These are phyloP conservation scores for Neurospora crassa DNA, from an alignment of 2,329 filamentous ascomycete species.

Conservation along the genomic window DNA sequence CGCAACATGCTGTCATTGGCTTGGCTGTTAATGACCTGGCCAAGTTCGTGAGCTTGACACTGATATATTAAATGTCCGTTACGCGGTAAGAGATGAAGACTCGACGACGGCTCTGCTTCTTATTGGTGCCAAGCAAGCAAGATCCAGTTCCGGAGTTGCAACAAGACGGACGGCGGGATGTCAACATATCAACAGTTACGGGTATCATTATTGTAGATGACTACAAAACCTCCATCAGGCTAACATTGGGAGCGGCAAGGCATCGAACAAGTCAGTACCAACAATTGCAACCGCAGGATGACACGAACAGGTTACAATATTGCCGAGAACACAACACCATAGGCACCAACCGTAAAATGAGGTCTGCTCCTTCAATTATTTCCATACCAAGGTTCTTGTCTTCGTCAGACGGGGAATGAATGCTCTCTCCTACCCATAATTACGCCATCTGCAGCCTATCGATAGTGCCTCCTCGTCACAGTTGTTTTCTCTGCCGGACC, in stretches of 20 bases:
- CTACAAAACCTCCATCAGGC: neutral
- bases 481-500: neutral
- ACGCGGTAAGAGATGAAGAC: neutral
- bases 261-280: neutral
- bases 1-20: neutral
- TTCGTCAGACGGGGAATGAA: neutral
- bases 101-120: neutral
- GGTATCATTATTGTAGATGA: neutral
- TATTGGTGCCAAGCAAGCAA: neutral
- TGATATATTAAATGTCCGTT: neutral
- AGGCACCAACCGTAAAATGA: neutral
- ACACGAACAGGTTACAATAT: neutral
- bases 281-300: neutral
- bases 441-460: neutral
- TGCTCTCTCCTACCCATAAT: neutral
- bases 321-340: neutral
- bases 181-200: neutral
- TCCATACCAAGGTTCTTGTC: neutral
- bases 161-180: neutral
- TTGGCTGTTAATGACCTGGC: neutral
- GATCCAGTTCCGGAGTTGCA: neutral
- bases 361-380: neutral
- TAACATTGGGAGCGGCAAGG: neutral
- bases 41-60: neutral
- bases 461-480: neutral